These are phyloP conservation scores for Didymella pomorum DNA, from an alignment of 2,329 filamentous ascomycete genomes.

Conservation along the genomic window DNA sequence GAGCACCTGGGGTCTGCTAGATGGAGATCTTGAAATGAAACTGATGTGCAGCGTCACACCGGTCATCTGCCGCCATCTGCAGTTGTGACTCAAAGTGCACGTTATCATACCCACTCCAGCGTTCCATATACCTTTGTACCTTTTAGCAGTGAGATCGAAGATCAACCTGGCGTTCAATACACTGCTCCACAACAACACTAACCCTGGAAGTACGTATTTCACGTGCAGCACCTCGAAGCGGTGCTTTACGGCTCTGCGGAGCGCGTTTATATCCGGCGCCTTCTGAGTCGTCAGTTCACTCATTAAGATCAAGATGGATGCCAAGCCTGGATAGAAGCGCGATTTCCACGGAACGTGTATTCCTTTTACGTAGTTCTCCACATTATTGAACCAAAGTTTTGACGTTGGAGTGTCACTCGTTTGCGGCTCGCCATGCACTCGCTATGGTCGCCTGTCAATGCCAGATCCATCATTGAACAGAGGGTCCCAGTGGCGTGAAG, in stretches of 20 bases:
- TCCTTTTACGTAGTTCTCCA: constrained; percentile 9
- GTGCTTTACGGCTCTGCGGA: not conserved
- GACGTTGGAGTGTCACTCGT: not conserved
- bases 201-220: not conserved
- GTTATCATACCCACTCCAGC: not conserved
- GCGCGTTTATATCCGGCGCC: not conserved
- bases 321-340: constrained; percentile 1
- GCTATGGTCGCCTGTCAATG: constrained; percentile 6
- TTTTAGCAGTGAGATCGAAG: not conserved
- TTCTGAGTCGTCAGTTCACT: not conserved
- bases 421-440: constrained; percentile 3
- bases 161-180: not conserved
- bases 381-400: not conserved
- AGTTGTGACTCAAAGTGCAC: not conserved
- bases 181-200: not conserved
- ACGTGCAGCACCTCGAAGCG: not conserved
- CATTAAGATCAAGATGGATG: not conserved
- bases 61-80: constrained; percentile 4
- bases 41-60: constrained; percentile 5
- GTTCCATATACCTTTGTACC: not conserved
- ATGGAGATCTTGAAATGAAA: constrained; percentile 11
- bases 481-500: constrained; percentile 14
- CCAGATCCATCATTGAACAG: constrained; percentile 2
- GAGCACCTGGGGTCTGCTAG: constrained; percentile 1
- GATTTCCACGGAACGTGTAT: not conserved